Percentiles rank a stretch among this genome's conserved stretches.
Evolutionary conservation across 2,329 filamentous ascomycete species (phyloP).

Genomic region (Trichoderma semiorbis): DNA sequence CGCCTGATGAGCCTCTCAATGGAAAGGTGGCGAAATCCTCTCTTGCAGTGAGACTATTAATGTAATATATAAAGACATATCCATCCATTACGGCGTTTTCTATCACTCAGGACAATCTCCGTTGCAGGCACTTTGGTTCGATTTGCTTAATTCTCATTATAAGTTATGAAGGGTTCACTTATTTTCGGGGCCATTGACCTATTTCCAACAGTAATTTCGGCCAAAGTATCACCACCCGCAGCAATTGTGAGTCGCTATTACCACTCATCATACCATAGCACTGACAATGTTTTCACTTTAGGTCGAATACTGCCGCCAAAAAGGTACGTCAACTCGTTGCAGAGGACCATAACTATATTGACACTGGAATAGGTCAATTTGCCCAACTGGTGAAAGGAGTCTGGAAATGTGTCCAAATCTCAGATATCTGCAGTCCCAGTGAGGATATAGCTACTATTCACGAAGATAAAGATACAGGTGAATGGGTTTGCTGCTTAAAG

Average conservation of each 20-base stretch:
- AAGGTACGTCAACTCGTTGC: background rate
- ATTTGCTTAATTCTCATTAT: background rate
- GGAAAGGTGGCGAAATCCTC: background rate
- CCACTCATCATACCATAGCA: too few relatives aligned
- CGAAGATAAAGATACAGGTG: background rate
- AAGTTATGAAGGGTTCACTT: background rate
- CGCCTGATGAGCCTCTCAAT: background rate
- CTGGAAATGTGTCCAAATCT: constrained; percentile 4
- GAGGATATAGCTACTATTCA: background rate
- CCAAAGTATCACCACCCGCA: background rate
- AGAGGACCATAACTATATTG: background rate
- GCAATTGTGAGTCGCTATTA: background rate
- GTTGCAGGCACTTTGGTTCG: background rate
- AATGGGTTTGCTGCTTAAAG: constrained; percentile 3
- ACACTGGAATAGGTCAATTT: background rate
- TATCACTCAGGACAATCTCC: too few relatives aligned
- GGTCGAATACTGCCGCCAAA: background rate
- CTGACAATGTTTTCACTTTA: background rate
- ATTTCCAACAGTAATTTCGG: background rate
- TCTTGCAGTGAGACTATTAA: background rate
- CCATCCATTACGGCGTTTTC: too few relatives aligned
- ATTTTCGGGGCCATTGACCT: background rate
- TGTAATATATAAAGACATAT: background rate
- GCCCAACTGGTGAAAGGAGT: background rate
- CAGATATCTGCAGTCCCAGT: background rate